Evolutionary conservation across 2,329 filamentous ascomycete species (phyloP), one percentile per base, ranked within the genome.

Genomic region (Alternaria solani): DNA sequence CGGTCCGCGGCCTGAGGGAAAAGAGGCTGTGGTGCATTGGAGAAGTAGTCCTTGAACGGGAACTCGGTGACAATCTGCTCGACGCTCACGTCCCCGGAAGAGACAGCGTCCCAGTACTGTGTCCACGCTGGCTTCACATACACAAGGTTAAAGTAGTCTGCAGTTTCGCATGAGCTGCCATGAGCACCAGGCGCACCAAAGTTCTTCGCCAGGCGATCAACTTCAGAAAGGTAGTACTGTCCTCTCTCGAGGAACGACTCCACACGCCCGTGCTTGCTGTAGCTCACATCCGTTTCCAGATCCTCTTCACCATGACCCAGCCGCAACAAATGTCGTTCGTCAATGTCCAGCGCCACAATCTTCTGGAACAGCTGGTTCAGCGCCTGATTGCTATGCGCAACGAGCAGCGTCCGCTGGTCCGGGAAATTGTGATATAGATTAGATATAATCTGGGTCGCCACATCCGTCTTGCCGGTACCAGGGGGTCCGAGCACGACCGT

Each of bases 401-500:
- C 88, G 41, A 99, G 87, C 18, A 99, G 82, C 0, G 95, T 99
- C 69, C 93, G 91, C 78, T 99, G 93, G 65, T 90, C 85, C 7
- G 95, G 94, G 76, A 97, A 99, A 80, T 98, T 97, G 82, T 98
- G 94, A 75, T 99, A 99, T 69, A 99, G 91, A 78, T 98, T 97
- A 82, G 92, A 97, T 81, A 99, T 99, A 76, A 98, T 96, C 78
- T 99, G 95, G 5, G 94, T 97, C 48, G 93, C 94, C 54, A 99
- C 95, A 79, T 99, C 95, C n/a, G 95, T 99, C 83, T 99, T 99
- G 64, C 96, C 95, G 7, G 95, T 99, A 55, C 95, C 95, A 7
- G 95, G 95, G 55, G 95, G 95, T 1, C 95, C 95, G 63, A 99
- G 92, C 68, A 99, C 91, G 48, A 99, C 87, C 1, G 94, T 97